Base-by-base conservation (phyloP, 2,329 filamentous ascomycete genomes). In the Verticillium nubilum region DNA sequence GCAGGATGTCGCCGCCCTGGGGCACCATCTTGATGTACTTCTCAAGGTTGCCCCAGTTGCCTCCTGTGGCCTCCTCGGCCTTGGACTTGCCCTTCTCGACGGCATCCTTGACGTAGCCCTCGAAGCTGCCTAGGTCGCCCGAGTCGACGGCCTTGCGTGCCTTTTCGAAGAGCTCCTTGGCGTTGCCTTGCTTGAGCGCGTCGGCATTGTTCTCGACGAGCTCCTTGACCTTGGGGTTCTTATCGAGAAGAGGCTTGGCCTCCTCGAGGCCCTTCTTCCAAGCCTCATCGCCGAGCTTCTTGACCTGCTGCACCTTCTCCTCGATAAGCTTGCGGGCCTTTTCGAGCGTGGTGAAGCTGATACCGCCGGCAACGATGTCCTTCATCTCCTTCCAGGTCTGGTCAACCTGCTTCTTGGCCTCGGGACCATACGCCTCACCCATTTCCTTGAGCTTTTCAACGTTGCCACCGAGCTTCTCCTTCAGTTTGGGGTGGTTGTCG, bases 321-420 rank as follows among this genome's bases (percentile, higher is more conserved):
- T 91, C 79, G 1, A 91, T 76, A 42, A 92, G 69, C 64, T 84
- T 81, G 62, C 82, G 80, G 25, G 86, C 79, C 67, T 85, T 86
- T 57, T 83, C 76, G 0, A 82, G 65, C 52, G 76, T 83, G 17
- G 73, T 70, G 0, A 78, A 76, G 55, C 78, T 85, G 57, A 90
- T 68, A 2, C 89, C 89, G 15, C 80, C 79, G 53, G 84, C 81
- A 59, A 89, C 69, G 54, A 91, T 80, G 42, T 89, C 84, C 65
- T 80, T 80, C 64, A 90, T 76, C 70, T 92, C 81, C 28, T 80
- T 70, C 83, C 87, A 91, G 1, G 88, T 90, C 72, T 88, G 79
- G 59, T 92, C 86, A 5, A 89, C 82, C 71, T 90, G 82, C 79
- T 91, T 87, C 81, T 91, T 90, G 0, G 87, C 89, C 68, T 92